Conservation (phyloP, 306 rosid species). For the Prunus mongolica region DNA sequence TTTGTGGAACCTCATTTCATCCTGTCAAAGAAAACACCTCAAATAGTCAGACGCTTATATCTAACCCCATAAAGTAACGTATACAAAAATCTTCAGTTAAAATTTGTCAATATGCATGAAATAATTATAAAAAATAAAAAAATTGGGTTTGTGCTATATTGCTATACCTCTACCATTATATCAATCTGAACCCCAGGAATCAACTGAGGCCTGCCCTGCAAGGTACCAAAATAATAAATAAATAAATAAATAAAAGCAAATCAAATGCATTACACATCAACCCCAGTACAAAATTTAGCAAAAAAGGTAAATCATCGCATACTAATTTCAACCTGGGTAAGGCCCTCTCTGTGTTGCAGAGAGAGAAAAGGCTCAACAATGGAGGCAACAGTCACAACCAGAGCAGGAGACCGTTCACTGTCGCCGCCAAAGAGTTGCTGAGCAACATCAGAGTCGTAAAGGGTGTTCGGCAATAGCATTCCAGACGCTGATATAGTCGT, state of each 20-base stretch:
- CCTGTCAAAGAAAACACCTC: constrained; percentile 22
- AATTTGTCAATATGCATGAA: too few relatives aligned
- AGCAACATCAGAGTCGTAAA: constrained; percentile 54
- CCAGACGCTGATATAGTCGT: constrained; percentile 98
- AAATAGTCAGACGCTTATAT: neutral
- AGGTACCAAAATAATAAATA: constrained; percentile 8
- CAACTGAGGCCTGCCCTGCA: constrained; percentile 78
- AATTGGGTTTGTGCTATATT: neutral
- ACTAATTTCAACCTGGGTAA: constrained; percentile 49
- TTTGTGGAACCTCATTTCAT: constrained; percentile 21
- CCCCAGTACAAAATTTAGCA: constrained; percentile 13
- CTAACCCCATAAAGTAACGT: neutral
- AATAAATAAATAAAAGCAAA: neutral
- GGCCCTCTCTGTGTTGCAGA: constrained; percentile 46
- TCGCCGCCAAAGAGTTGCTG: constrained; percentile 35
- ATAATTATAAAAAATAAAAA: neutral
- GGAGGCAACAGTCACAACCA: constrained; percentile 81
- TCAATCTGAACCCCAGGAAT: constrained; percentile 78
- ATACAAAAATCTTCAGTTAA: neutral
- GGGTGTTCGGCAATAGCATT: constrained; percentile 57
- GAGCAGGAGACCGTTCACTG: constrained; percentile 37
- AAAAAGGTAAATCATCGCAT: neutral
- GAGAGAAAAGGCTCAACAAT: constrained; percentile 86
- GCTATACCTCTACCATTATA: constrained; percentile 64
- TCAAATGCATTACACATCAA: constrained; percentile 14